Base-by-base conservation (phyloP, 768 basidiomycete species). In the Amanita rubescens region DNA sequence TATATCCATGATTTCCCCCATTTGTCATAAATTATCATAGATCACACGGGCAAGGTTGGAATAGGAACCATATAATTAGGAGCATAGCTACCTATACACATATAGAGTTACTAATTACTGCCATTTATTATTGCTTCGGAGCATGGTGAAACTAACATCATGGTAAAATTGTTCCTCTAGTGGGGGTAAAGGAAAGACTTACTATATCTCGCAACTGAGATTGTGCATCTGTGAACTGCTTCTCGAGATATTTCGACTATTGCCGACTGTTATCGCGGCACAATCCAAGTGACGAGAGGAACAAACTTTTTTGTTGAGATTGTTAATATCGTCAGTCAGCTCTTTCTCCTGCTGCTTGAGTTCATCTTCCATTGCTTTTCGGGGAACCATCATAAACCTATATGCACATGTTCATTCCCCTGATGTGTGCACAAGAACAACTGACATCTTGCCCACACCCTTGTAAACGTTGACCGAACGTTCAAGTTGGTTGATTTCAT, bases 381-480 rank as follows among this genome's bases (percentile, higher is more conserved):
- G 79, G 24, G 91, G 90, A 5, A 90, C 82, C 73, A 84, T 80
- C 79, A 97, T 80, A 68, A 97, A 97, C 91, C 94, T 96, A 57
- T 5, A 53, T 27, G 24, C 17, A 41, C 46, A 32, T 8, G 44
- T 35, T 52, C 15, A 56, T 34, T 7, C 22, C 12, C 48, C 19
- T 20, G 34, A 17, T 32, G 56, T 3, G 12, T 12, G 5, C 51
- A 47, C 52, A 27, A 63, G 14, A 17, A n/a, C 7, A 20, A 59
- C 81, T 57, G 58, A 94, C 94, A 95, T 95, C 71, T 97, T 97
- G 30, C 94, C 94, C 42, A 97, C 90, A 44, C 94, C 94, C 63
- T 88, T 93, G 72, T 94, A 97, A 61, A 96, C 71, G 62, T 87
- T 90, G 11, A 88, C 84, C 55, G 87, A 77, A 24, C 80, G 80